Base-by-base conservation (phyloP, 2,329 filamentous ascomycete species). In the Paraconiothyrium brasiliense region DNA sequence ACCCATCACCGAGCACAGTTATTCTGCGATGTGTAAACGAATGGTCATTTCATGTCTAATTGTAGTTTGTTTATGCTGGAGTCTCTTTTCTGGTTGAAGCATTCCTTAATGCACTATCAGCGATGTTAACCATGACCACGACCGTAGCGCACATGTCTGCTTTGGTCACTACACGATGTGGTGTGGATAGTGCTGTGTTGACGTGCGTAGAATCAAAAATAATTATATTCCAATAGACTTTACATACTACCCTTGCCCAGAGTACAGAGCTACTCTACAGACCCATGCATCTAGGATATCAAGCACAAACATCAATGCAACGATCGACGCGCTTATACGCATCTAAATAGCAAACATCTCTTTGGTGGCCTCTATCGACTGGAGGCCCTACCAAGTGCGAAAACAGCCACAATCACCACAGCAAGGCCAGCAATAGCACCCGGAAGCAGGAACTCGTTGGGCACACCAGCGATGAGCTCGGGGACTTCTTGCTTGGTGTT, bases 391-490 rank as follows among this genome's bases (percentile, higher is more conserved):
- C 92, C 89, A 72, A 99, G 88, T 46, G 93, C 89, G 81, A 99
- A 99, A 11, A 98, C 94, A 67, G 92, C 92, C 44, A 96, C 85
- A 79, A 99, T 97, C 41, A 97, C 94, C 47, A 96, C 92, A 10
- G 94, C 95, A 74, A 99, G 82, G n/a, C 94, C 94, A 60, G 95
- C 93, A 76, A 99, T 94, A 22, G 95, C 95, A 67, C 95, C 95
- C 0, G 95, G 95, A 46, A 98, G 86, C 20, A 99, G 84, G 58
- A 98, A 84, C 74, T 99, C 95, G 75, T 99, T 99, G 9, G 95
- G 93, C 37, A 99, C 91, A 58, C 95, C 95, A 2, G 90, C 86
- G 74, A 99, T 94, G 61, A 97, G 83, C 79, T 97, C 92, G 27
- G 50, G 35, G n/a, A 27, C 35, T 62, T 94, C 89, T 60, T 89